Conservation (phyloP, 108 stramenopile species). For the Nitzschia sp. region DNA sequence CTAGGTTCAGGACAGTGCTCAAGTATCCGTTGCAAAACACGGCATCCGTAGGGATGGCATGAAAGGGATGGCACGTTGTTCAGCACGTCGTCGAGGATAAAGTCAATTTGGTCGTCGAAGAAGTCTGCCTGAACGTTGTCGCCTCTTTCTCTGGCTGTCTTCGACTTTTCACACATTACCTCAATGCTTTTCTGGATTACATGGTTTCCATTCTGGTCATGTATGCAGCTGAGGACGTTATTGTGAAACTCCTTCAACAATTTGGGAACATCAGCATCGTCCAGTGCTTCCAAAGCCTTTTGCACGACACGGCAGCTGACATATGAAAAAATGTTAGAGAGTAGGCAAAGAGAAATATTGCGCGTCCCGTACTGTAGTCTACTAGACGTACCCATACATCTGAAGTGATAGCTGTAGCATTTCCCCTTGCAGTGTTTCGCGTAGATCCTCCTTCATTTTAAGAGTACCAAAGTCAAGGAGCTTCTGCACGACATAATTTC, state of each 20-base stretch:
- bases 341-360: background rate
- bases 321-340: background rate
- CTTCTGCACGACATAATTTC: slow-evolving; percentile 97
- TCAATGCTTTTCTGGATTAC: slow-evolving; percentile 97
- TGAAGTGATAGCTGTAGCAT: slow-evolving; percentile 83
- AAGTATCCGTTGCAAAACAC: slow-evolving; percentile 94
- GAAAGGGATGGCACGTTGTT: slow-evolving; percentile 82
- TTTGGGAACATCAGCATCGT: slow-evolving; percentile 68
- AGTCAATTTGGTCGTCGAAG: slow-evolving; percentile 82
- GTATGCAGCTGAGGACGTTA: slow-evolving; percentile 90
- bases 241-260: slow-evolving; percentile 86
- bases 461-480: slow-evolving; percentile 91
- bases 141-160: slow-evolving; percentile 34
- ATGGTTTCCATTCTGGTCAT: slow-evolving; percentile 98
- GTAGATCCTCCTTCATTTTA: slow-evolving; percentile 67
- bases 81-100: slow-evolving; percentile 90
- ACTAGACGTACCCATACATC: slow-evolving; percentile 84
- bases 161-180: slow-evolving; percentile 69
- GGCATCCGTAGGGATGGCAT: slow-evolving; percentile 96
- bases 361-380: too few species aligned
- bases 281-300: slow-evolving; percentile 87
- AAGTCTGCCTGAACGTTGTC: slow-evolving; percentile 40
- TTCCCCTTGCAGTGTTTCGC: slow-evolving; percentile 69
- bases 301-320: slow-evolving; percentile 92
- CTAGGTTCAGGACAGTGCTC: slow-evolving; percentile 89